Base-by-base conservation (phyloP, 225 moss, liverwort and hornwort species). In the Physcomitrium patens region DNA sequence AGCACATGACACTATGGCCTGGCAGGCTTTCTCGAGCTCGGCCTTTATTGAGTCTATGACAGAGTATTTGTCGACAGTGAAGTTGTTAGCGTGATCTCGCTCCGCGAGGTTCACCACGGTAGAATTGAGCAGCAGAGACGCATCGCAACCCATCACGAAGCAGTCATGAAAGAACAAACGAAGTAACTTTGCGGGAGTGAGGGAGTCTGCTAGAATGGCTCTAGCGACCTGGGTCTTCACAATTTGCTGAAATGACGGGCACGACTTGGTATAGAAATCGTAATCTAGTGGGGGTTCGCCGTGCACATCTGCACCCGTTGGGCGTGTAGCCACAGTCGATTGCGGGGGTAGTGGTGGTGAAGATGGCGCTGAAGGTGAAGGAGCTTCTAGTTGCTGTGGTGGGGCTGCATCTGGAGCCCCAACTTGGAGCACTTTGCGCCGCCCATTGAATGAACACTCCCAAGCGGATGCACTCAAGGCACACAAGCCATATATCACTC, bases 161-260 rank as follows among this genome's bases (percentile, higher is more conserved):
- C 91, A 91, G 70, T 91, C 91, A 62, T 91, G 89, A 74, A 89
- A 91, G 62, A 86, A 89, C 43, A 91, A 23, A 10, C 91, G 80
- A 2, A 86, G 81, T 14, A 89, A 59, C 13, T 82, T 69, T 7
- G 82, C 78, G 11, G 88, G 78, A 11, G 83, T 68, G 16, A 79
- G 78, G 0, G 72, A 54, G 64, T 91, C 88, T 8, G 19, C 45
- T 1, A 26, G 41, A 16, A 78, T 59, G 60, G 77, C 76, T 11
- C 17, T 69, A 8, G 63, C 57, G 20, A 87, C 73, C 47, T 70
- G 55, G 42, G 71, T 56, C 52, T 46, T 68, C 57, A 86, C 80
- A 3, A 86, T 63, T 3, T 68, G 48, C 24, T 46, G 41, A 52
- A 81, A 78, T 24, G 72, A 44, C 2, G 87, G 87, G 64, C 87